Conservation (phyloP, 2,329 filamentous ascomycete genomes). For the Akanthomyces uredinophilus region DNA sequence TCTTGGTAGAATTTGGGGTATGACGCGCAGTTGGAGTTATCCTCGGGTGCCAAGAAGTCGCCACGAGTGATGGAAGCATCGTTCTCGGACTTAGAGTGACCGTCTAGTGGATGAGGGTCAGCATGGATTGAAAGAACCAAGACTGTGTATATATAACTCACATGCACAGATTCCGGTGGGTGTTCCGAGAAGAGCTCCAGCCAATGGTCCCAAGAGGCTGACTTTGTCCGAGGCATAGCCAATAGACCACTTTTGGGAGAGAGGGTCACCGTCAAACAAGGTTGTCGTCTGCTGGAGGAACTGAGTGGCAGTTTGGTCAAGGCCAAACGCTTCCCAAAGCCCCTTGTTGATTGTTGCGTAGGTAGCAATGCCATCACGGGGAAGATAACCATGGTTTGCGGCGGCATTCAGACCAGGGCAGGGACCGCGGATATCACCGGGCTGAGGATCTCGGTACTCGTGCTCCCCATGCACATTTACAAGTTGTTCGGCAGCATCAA, state of each 20-base stretch:
- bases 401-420: conserved; percentile 30
- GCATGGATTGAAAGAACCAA: conserved; percentile 39
- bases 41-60: conserved; percentile 46
- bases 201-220: not conserved
- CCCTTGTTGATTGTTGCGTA: conserved; percentile 18
- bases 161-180: conserved; percentile 13
- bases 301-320: conserved; percentile 13
- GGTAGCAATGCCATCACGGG: conserved; percentile 23
- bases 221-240: conserved; percentile 13
- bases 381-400: conserved; percentile 32
- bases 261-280: conserved; percentile 13
- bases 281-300: conserved; percentile 6
- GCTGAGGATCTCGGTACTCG: conserved; percentile 13
- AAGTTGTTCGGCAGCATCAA: not conserved
- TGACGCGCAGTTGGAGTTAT: conserved; percentile 27
- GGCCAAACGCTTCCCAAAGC: not conserved
- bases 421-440: conserved; percentile 6
- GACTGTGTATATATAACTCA: not conserved
- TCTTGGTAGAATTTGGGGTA: conserved; percentile 21
- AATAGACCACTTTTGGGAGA: conserved; percentile 17
- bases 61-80: conserved; percentile 45
- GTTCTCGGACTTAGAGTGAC: conserved; percentile 51
- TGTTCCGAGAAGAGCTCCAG: conserved; percentile 2
- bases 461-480: conserved; percentile 7
- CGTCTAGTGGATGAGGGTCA: conserved; percentile 37